Evolutionary conservation across 768 basidiomycete species (phyloP), one percentile per base, ranked within the genome.

Genomic region (Leccinellum albellum): DNA sequence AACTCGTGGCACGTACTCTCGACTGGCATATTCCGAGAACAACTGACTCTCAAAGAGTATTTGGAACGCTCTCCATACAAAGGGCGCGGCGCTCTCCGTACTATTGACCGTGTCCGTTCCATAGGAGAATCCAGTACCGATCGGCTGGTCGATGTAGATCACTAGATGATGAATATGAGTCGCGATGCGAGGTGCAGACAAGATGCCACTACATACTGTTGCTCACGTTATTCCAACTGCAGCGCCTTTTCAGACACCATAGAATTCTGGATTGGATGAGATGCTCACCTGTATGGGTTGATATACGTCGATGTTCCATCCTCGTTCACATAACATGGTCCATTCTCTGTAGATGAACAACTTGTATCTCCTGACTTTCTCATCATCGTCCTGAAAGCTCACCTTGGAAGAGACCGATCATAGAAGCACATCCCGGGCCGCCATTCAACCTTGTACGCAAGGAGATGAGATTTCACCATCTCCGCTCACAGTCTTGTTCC

Each of bases 141-240:
- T 82, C 4, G 85, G 86, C 64, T 87, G 85, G 66, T 87, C 85
- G 31, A 87, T 83, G 64, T 87, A 87, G 31, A 88, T 82, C 70
- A 88, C 85, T 87, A 51, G 1, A 0, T 33, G 32, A 14, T 33
- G 15, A 6, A 21, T 10, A 7, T 50, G 49, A 49, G 49, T 42
- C 17, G 20, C 26, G 17, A n/a, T 7, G 23, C 26, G 20, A 40
- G 33, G 35, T n/a, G 17, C 40, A 31, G 13, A 23, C 24, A n/a
- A 13, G 24, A 28, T 12, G 8, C 12, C 32, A 33, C 33, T 23
- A 64, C 83, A 37, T 50, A 86, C 86, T 79, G 59, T 88, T 88
- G 71, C 80, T 85, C 51, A 83, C 64, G 53, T 80, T 83, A 63
- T 87, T 88, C 87, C 87, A 88, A 54, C 86, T 84, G 37, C 10